Evolutionary conservation across 352 stramenopile genomes (phyloP), one percentile per base, ranked within the genome.

Genomic region (Phytophthora palmivora): DNA sequence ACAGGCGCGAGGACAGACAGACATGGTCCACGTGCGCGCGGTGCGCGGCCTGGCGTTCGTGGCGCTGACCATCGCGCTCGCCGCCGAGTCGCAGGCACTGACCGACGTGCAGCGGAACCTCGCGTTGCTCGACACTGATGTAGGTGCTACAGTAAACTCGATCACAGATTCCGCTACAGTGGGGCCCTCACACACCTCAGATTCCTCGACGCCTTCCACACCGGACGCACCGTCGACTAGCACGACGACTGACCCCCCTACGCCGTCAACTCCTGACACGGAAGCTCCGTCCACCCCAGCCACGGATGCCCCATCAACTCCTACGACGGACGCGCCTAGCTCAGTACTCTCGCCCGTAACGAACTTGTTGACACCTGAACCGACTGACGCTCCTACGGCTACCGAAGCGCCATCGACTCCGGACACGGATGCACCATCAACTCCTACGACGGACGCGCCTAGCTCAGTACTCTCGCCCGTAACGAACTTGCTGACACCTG

Each of bases 11-110:
- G n/a, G n/a, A n/a, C n/a, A n/a, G 34, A 64, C 24, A 58, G 37
- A 55, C 48, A 67, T 68, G 18, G n/a, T n/a, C n/a, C 46, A 68
- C 32, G 39, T 64, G 64, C 64, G 47, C 47, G 37, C 46, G 22
- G 30, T 64, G 56, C 56, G 50, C 39, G 53, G 51, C 39, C 46
- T 72, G 38, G 53, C 41, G 46, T 50, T 72, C 45, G 51, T 32
- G 58, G 51, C 52, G 26, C 41, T 72, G 45, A 58, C 33, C 38
- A 28, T 72, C 38, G 46, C 49, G 21, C 36, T 72, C 37, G 45
- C 45, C 24, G 11, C 63, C 14, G 41, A 58, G 32, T 57, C 57
- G 45, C 63, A 72, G 38, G 63, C 63, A 4, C n/a, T n/a, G n/a
- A n/a, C n/a, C n/a, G n/a, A n/a, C n/a, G 33, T 30, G 46, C 36